Base-by-base conservation (phyloP, 2,329 filamentous ascomycete genomes). In the Nothophoma quercina region DNA sequence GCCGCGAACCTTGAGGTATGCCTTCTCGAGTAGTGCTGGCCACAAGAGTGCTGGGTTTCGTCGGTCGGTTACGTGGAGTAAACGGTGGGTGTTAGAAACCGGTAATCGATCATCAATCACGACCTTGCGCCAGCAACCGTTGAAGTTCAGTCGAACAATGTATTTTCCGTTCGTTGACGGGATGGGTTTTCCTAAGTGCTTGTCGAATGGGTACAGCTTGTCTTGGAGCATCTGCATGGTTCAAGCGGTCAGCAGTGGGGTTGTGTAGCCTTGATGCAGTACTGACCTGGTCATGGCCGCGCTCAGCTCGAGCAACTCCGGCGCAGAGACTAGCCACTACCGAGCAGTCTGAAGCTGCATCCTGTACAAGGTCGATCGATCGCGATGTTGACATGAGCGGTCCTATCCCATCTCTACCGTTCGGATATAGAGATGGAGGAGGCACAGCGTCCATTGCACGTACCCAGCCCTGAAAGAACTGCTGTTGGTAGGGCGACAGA, bases 261-360 rank as follows among this genome's bases (percentile, higher is more conserved):
- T 25, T 8, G 21, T 32, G 8, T 5, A 36, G 2, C 3, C 2
- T 22, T 2, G 23, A 22, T 12, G 19, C 21, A 10, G 12, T 5
- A 67, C 78, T 59, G 78, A 91, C 89, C 72, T 87, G 86, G 29
- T 83, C 81, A 72, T 88, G 83, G 2, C 88, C 88, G 15, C 86
- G 86, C 56, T 87, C 83, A 7, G 87, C 81, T 58, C 90, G 83
- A 32, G 87, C 87, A 55, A 88, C 87, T 19, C 85, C 88, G 21
- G 93, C 92, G 70, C 93, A 97, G 5, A 99, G 81, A 71, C 95
- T 97, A 13, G 95, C 95, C 22, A 99, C 93, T 3, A 99, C 93
- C 1, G 95, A 98, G 70, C 95, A 99, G 72, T 99, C 95, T 0
- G 93, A 96, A 5, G 93, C 93, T 53, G 96, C 87, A 74, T 99